phyloP scores from a whole-genome alignment of 108 stramenopile genomes.

The Skeletonema marinoi region DNA sequence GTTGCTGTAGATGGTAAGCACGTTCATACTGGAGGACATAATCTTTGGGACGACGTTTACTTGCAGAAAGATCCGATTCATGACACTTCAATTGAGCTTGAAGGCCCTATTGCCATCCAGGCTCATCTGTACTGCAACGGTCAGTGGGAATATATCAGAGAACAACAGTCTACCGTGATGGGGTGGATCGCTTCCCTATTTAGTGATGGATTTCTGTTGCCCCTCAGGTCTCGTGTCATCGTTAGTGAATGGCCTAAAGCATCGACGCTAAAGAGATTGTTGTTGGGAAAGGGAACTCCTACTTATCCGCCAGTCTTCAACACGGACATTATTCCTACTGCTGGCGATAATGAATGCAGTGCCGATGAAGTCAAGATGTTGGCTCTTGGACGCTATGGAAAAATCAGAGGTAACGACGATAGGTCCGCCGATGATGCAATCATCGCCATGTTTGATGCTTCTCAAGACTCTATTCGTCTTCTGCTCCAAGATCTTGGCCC shows the following conservation, averaged over 20 bases:
- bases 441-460: slow-evolving; percentile 53
- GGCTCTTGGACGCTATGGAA: slow-evolving; percentile 51
- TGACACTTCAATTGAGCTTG: slow-evolving; percentile 54
- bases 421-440: slow-evolving; percentile 54
- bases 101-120: slow-evolving; percentile 52
- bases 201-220: no score
- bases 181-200: no score
- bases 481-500: slow-evolving; percentile 57
- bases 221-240: slow-evolving; percentile 36
- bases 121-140: slow-evolving; percentile 57
- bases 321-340: slow-evolving; percentile 38
- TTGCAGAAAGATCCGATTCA: slow-evolving; percentile 49
- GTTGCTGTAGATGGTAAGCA: slow-evolving; percentile 65
- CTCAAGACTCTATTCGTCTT: slow-evolving; percentile 40
- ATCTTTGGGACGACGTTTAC: slow-evolving; percentile 61
- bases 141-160: slow-evolving; percentile 57
- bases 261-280: not conserved
- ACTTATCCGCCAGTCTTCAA: not conserved
- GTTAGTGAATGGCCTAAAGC: slow-evolving; percentile 47
- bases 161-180: slow-evolving; percentile 20
- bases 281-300: not conserved
- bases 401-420: slow-evolving; percentile 20
- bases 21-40: slow-evolving; percentile 62
- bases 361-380: slow-evolving; percentile 35
- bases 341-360: not conserved